phyloP scores from a whole-genome alignment of 148 eudicot genomes.

The Rhododendron molle region DNA sequence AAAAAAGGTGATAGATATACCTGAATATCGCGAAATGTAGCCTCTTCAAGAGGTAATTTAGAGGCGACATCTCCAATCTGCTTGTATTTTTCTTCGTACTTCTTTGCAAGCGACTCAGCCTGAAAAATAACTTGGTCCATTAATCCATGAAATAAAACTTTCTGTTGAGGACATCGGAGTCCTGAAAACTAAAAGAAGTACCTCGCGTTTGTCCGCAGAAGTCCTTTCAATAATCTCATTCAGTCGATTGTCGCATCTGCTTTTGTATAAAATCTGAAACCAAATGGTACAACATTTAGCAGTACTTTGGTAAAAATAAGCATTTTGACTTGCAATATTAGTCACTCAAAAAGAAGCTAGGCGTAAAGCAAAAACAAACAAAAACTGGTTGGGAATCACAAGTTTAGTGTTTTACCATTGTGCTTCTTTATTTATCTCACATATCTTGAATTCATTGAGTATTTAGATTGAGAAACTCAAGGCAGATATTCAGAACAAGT shows the following conservation, averaged over 20 bases:
- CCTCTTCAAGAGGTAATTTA: slow-evolving; percentile 86
- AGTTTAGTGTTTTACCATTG: background rate
- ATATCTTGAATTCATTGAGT: background rate
- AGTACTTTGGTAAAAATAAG: background rate
- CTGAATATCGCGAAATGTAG: slow-evolving; percentile 98
- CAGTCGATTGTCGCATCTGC: slow-evolving; percentile 86
- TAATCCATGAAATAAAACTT: slow-evolving; percentile 13
- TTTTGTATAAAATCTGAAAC: slow-evolving; percentile 84
- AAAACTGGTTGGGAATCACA: background rate
- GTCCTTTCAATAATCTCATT: slow-evolving; percentile 87
- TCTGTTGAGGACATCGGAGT: background rate
- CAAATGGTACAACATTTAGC: slow-evolving; percentile 16
- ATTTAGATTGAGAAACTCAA: background rate
- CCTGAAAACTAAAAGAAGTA: slow-evolving; percentile 16
- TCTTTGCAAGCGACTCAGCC: slow-evolving; percentile 80
- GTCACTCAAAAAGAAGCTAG: slow-evolving; percentile 1
- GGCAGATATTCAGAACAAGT: background rate
- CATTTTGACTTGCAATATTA: background rate
- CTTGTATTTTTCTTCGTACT: slow-evolving; percentile 90
- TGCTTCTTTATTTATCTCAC: background rate
- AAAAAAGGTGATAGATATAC: slow-evolving; percentile 28
- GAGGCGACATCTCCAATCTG: slow-evolving; percentile 95
- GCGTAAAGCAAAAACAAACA: background rate
- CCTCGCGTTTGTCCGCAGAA: slow-evolving; percentile 83
- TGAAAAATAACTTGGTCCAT: slow-evolving; percentile 23